Evolutionary conservation across 2,329 filamentous ascomycete genomes (phyloP).

Genomic region (Cercospora brassicicola): DNA sequence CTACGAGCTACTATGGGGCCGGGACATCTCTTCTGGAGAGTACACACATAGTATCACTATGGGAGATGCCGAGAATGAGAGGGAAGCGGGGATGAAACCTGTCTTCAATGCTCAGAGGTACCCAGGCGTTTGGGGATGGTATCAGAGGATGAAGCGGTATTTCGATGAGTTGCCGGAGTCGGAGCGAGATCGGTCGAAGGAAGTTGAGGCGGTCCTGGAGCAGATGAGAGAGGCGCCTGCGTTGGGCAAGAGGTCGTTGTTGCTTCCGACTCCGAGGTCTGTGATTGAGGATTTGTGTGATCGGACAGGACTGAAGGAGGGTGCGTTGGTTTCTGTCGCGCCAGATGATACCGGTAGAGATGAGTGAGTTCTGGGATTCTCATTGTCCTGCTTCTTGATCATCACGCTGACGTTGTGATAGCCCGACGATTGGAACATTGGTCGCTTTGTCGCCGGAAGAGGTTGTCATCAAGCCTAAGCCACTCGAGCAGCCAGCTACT

Average conservation of each 20-base stretch:
- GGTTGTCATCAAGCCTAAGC: slow-evolving; percentile 41
- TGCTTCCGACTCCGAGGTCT: slow-evolving; percentile 37
- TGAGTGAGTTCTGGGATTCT: slow-evolving; percentile 27
- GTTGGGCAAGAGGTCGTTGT: slow-evolving; percentile 27
- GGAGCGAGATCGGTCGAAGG: slow-evolving; percentile 29
- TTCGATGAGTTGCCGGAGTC: slow-evolving; percentile 35
- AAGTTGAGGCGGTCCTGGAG: slow-evolving; percentile 30
- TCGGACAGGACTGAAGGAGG: slow-evolving; percentile 37
- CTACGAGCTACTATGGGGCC: slow-evolving; percentile 44
- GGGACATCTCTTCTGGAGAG: slow-evolving; percentile 41
- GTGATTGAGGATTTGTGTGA: slow-evolving; percentile 34
- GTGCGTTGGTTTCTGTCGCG: slow-evolving; percentile 38
- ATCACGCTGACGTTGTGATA: not conserved
- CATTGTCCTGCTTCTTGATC: no score
- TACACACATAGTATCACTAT: slow-evolving; percentile 41
- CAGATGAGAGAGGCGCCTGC: slow-evolving; percentile 31
- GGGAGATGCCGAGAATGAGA: slow-evolving; percentile 37
- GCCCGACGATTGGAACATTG: slow-evolving; percentile 39
- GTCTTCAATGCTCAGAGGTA: slow-evolving; percentile 44
- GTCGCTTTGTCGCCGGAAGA: slow-evolving; percentile 45
- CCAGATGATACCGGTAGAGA: slow-evolving; percentile 46
- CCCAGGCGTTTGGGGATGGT: slow-evolving; percentile 42
- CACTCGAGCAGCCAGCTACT: slow-evolving; percentile 31
- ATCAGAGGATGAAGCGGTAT: slow-evolving; percentile 38
- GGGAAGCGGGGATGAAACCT: slow-evolving; percentile 22